These are phyloP conservation scores for Daldinia sp. DNA, from an alignment of 2,329 filamentous ascomycete species.

Conservation along the genomic window DNA sequence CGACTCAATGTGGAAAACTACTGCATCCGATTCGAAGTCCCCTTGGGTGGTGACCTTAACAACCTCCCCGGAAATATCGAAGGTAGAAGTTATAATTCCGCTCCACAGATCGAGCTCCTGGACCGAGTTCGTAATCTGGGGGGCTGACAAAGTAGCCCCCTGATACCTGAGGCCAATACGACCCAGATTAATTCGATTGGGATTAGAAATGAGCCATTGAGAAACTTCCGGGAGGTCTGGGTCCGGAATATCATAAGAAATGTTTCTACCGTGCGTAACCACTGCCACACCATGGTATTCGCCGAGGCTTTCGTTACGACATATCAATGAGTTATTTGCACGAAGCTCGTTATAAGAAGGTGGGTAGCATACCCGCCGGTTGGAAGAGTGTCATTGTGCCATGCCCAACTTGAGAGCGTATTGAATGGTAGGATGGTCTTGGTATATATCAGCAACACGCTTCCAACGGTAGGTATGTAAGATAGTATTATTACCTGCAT, in stretches of 20 bases:
- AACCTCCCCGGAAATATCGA: slow-evolving; percentile 43
- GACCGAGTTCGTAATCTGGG: slow-evolving; percentile 42
- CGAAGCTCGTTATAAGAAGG: too few species aligned
- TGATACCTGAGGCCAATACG: slow-evolving; percentile 52
- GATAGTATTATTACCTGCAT: slow-evolving; percentile 34
- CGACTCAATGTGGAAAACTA: slow-evolving; percentile 50
- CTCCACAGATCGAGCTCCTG: slow-evolving; percentile 52
- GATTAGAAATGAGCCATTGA: slow-evolving; percentile 62
- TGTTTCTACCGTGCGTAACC: slow-evolving; percentile 49
- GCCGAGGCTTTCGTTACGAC: slow-evolving; percentile 39
- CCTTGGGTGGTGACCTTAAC: slow-evolving; percentile 50
- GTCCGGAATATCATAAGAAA: slow-evolving; percentile 51
- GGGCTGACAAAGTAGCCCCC: slow-evolving; percentile 43
- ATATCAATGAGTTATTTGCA: too few species aligned
- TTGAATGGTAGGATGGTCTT: slow-evolving; percentile 44
- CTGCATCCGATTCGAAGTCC: slow-evolving; percentile 51
- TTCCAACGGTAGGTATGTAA: too few species aligned
- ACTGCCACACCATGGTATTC: slow-evolving; percentile 48
- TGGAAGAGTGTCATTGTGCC: slow-evolving; percentile 50
- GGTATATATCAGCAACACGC: not conserved
- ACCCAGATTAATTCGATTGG: slow-evolving; percentile 55
- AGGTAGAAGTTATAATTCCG: slow-evolving; percentile 51
- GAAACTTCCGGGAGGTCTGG: slow-evolving; percentile 49
- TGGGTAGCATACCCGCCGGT: slow-evolving; percentile 41
- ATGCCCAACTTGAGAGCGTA: slow-evolving; percentile 44